Evolutionary conservation across 163 green algal species (phyloP).

Genomic region (Scenedesmus sp.): DNA sequence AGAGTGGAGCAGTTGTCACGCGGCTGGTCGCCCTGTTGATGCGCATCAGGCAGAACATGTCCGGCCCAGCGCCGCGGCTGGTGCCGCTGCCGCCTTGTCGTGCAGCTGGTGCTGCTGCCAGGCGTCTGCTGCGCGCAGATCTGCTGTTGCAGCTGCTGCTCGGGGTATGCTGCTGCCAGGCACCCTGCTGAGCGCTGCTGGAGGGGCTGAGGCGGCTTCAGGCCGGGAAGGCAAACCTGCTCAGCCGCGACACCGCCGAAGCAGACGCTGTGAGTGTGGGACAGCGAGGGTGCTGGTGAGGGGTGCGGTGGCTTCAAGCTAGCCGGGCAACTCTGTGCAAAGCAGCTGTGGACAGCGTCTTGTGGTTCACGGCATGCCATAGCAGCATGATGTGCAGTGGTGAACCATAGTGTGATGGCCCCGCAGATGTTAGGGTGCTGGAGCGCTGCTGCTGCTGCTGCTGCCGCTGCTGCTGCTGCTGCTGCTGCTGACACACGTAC

Average conservation of each 20-base stretch:
- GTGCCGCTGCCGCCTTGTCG: neutral
- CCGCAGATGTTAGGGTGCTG: no score
- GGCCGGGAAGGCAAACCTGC: slow-evolving; percentile 90
- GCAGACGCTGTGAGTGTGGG: no score
- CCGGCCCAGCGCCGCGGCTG: neutral
- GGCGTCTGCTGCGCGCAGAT: slow-evolving; percentile 53
- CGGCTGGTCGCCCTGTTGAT: neutral
- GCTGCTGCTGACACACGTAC: no score
- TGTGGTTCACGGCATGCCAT: no score
- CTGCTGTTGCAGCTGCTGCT: slow-evolving; percentile 42
- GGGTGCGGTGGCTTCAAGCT: no score
- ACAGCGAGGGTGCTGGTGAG: no score
- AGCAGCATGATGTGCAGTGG: no score
- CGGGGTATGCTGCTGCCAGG: slow-evolving; percentile 17
- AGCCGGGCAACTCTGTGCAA: no score
- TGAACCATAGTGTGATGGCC: no score
- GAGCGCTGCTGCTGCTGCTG: slow-evolving; percentile 2
- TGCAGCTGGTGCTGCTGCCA: slow-evolving; percentile 35
- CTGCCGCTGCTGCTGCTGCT: neutral
- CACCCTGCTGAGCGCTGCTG: slow-evolving; percentile 37
- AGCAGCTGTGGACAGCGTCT: no score
- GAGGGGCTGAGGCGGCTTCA: slow-evolving; percentile 84
- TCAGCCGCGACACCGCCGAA: neutral
- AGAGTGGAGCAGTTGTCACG: neutral
- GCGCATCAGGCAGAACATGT: slow-evolving; percentile 37